Percentiles rank a stretch among this genome's conserved stretches.
Evolutionary conservation across 768 basidiomycete genomes (phyloP).

Genomic region (Neoboletus magnificus): DNA sequence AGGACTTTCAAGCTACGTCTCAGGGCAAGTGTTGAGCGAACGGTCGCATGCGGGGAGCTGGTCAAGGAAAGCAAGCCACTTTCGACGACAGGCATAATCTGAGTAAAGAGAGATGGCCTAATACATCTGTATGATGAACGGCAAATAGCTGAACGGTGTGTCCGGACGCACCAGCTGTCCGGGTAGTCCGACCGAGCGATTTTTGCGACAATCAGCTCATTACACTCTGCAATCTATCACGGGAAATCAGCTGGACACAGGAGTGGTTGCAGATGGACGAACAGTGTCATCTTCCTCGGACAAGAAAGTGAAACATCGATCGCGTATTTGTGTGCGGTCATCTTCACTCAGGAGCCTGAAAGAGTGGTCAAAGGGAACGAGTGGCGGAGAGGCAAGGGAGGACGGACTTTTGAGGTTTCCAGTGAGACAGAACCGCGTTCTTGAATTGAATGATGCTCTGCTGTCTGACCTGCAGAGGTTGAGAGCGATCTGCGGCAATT

Average conservation of each 20-base stretch:
- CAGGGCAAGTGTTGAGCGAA: constrained; percentile 46
- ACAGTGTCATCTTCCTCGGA: constrained; percentile 72
- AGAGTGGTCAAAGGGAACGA: constrained; percentile 10
- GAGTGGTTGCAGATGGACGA: constrained; percentile 38
- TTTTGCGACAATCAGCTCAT: constrained; percentile 70
- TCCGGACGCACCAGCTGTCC: constrained; percentile 53
- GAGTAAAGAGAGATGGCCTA: constrained; percentile 28
- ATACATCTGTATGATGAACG: neutral
- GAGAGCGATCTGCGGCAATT: constrained; percentile 58
- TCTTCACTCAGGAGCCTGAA: constrained; percentile 66
- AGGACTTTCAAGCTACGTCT: constrained; percentile 62
- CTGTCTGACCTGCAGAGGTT: constrained; percentile 67
- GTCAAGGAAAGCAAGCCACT: constrained; percentile 50
- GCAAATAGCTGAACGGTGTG: neutral
- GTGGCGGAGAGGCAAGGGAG: neutral
- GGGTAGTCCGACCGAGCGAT: constrained; percentile 80
- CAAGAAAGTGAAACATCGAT: constrained; percentile 60
- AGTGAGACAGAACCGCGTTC: constrained; percentile 69
- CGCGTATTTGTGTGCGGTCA: constrained; percentile 62
- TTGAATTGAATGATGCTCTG: constrained; percentile 90
- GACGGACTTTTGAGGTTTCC: constrained; percentile 73
- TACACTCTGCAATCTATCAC: constrained; percentile 66
- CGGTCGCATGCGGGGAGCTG: constrained; percentile 38
- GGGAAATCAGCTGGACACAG: constrained; percentile 1
- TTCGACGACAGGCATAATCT: constrained; percentile 56